A percentile compares a stretch with the other conserved stretches of the same genome.
Conservation (phyloP, 1,139 yeast genomes). For the Sugiyamaella paludigena region DNA sequence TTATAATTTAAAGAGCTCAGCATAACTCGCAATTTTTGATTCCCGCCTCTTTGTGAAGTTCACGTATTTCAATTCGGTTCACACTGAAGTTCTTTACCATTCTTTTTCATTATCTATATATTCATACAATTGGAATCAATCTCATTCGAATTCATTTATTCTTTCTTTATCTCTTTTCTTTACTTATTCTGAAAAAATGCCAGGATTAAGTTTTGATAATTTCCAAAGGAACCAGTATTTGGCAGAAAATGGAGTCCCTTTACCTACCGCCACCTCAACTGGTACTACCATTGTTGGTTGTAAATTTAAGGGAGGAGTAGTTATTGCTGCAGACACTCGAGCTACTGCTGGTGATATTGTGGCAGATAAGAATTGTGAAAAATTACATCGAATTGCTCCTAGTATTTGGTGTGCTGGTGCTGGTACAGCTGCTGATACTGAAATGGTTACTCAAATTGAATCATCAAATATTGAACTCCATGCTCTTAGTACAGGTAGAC, state of each 20-base stretch:
- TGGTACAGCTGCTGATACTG: constrained; percentile 99
- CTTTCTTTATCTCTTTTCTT: background rate
- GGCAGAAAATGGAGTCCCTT: constrained; percentile 65
- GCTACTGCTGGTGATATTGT: constrained; percentile 96
- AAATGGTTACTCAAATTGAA: constrained; percentile 90
- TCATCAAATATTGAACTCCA: constrained; percentile 89
- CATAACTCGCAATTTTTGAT: too few species aligned
- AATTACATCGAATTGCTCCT: constrained; percentile 88
- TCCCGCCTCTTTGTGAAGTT: too few species aligned
- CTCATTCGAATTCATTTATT: background rate
- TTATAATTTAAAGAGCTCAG: too few species aligned
- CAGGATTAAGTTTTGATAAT: constrained; percentile 90
- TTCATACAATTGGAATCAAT: background rate
- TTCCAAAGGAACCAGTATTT: constrained; percentile 81
- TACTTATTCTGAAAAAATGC: constrained; percentile 46
- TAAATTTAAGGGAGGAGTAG: constrained; percentile 87
- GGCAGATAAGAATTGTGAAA: constrained; percentile 97
- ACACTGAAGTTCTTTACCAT: too few species aligned
- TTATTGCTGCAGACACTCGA: constrained; percentile 97
- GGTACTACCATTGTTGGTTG: constrained; percentile 99
- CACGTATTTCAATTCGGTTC: too few species aligned
- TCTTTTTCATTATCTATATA: too few species aligned
- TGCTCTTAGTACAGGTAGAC: constrained; percentile 73
- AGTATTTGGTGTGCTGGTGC: constrained; percentile 99
- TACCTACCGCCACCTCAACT: constrained; percentile 90